Evolutionary conservation across 768 basidiomycete genomes (phyloP).

Genomic region (Asterophora parasitica): DNA sequence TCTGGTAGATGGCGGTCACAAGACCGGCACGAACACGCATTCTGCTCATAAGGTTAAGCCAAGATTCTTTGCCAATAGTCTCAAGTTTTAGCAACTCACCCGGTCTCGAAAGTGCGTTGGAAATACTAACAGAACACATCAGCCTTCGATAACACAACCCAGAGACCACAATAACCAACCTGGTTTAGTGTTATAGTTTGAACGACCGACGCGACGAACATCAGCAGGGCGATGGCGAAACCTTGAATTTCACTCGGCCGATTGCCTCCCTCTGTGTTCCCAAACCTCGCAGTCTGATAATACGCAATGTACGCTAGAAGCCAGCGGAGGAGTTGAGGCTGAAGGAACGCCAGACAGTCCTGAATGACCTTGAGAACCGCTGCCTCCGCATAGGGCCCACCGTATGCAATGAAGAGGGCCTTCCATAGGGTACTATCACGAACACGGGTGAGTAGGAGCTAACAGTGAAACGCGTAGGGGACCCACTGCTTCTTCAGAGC

Average conservation of each 20-base stretch:
- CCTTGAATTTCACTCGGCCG: conserved; percentile 52
- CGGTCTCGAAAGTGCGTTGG: conserved; percentile 75
- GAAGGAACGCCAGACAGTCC: conserved; percentile 77
- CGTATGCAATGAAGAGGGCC: conserved; percentile 75
- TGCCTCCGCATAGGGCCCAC: conserved; percentile 65
- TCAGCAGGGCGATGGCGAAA: conserved; percentile 66
- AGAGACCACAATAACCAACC: conserved; percentile 30
- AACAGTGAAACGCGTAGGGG: background rate
- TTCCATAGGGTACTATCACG: conserved; percentile 58
- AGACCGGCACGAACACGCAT: conserved; percentile 94
- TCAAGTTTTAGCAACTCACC: conserved; percentile 23
- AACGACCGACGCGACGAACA: conserved; percentile 76
- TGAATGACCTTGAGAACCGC: conserved; percentile 68
- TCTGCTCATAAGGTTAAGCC: conserved; percentile 24
- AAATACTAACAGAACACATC: conserved; percentile 56
- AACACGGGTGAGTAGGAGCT: background rate
- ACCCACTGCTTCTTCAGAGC: conserved; percentile 63
- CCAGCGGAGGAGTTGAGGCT: conserved; percentile 81
- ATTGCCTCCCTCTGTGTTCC: conserved; percentile 17
- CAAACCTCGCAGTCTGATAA: conserved; percentile 56
- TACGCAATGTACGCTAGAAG: conserved; percentile 77
- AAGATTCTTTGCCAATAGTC: background rate
- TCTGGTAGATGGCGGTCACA: conserved; percentile 79
- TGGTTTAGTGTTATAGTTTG: conserved; percentile 83
- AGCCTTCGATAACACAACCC: background rate